Base-by-base conservation (phyloP, 306 rosid species). In the Quercus bicolor region DNA sequence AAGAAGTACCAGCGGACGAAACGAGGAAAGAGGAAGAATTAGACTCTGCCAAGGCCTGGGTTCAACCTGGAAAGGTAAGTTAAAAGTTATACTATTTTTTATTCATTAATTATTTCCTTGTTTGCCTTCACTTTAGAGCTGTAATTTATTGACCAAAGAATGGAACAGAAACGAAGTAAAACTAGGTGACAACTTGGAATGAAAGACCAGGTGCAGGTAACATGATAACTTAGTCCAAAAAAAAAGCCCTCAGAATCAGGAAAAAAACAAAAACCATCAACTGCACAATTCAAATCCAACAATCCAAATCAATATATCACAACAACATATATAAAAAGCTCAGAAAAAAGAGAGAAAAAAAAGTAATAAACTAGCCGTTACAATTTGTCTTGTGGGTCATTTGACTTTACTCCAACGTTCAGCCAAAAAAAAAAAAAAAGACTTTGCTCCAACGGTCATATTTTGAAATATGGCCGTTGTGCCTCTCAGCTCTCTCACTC, bases 361-460 rank as follows among this genome's bases (percentile, higher is more conserved):
- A 54, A 4, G 60, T 12, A 33, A 55, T 40, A 40, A 77, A 73
- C 56, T 78, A 74, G 57, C 86, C 86, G 86, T 78, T 82, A 8
- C 61, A 24, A 9, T 20, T 20, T n/a, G 1, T 9, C 3, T 2
- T 7, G 10, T 65, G 75, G 61, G 45, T 53, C 21, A 37, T 28
- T 20, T 5, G 45, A 8, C 61, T 28, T 71, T 51, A 8, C 26
- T 62, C 23, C 55, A 81, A 81, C 81, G 45, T 40, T 37, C 45
- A 0, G 45, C 45, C 7, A 37, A 10, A 2, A 5, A 33, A 33
- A 33, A 5, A 7, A 37, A 37, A 37, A 6, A 37, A 37, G 2
- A 37, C 43, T 1, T 40, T 8, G 11, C 45, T 40, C 45, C 0
- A 40, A 40, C 45, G 88, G 86, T 68, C 79, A 75, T 33, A 81